Conservation (phyloP, 2,329 filamentous ascomycete species). For the Venturia effusa region DNA sequence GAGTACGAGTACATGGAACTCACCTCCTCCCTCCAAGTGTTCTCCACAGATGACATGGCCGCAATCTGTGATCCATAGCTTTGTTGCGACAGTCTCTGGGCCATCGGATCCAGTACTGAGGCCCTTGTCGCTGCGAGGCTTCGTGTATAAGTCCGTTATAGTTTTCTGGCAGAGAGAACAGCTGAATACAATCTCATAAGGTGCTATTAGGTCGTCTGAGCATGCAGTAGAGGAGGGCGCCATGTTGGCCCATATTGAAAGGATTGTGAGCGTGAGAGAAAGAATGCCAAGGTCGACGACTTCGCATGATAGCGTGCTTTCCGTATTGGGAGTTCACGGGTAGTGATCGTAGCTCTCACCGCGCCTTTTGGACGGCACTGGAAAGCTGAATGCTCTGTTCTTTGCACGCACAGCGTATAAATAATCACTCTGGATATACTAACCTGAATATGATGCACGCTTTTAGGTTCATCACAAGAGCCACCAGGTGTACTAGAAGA, state of each 20-base stretch:
- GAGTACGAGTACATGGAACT: slow-evolving; percentile 14
- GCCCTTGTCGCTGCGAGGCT: slow-evolving; percentile 25
- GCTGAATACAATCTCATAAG: slow-evolving; percentile 36
- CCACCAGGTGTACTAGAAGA: too few species aligned
- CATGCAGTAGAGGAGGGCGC: neutral
- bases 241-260: neutral
- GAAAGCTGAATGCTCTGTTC: too few species aligned
- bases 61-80: slow-evolving; percentile 37
- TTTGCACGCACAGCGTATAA: neutral
- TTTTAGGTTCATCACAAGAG: too few species aligned
- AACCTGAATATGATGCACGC: too few species aligned
- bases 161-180: slow-evolving; percentile 37
- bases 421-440: neutral
- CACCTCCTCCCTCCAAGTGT: slow-evolving; percentile 39
- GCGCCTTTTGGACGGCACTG: too few species aligned
- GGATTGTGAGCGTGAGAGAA: neutral
- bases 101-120: slow-evolving; percentile 20
- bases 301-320: neutral
- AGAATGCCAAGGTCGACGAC: neutral
- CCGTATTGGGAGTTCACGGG: neutral
- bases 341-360: neutral
- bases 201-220: slow-evolving; percentile 7
- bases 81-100: slow-evolving; percentile 14
- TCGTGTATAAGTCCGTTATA: slow-evolving; percentile 34
- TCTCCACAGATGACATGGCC: slow-evolving; percentile 38